These are phyloP conservation scores for Rhizopogon parksii DNA, from an alignment of 1,284 basidiomycete genomes.

Conservation along the genomic window DNA sequence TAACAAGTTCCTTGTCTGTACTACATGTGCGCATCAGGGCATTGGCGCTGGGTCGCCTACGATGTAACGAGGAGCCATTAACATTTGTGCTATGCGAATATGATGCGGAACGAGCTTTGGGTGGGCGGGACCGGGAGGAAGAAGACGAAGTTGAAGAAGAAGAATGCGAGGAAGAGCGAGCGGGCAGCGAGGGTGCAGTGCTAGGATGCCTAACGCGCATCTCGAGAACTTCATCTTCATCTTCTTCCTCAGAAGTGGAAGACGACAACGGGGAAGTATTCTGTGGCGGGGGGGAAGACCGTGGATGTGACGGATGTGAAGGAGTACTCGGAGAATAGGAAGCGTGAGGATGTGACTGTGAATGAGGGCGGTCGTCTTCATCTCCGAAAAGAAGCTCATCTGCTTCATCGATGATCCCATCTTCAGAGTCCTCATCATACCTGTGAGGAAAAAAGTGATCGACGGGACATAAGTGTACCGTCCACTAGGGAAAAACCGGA, in stretches of 20 bases:
- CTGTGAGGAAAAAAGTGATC: constrained; percentile 26
- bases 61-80: not conserved
- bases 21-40: constrained; percentile 33
- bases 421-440: constrained; percentile 61
- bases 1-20: constrained; percentile 57
- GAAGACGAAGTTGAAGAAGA: constrained; percentile 36
- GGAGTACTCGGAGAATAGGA: constrained; percentile 12
- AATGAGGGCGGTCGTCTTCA: constrained; percentile 16
- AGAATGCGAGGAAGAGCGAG: constrained; percentile 27
- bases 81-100: constrained; percentile 6
- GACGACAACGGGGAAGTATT: constrained; percentile 26
- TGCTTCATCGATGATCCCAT: constrained; percentile 32
- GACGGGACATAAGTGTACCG: constrained; percentile 8
- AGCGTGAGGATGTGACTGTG: constrained; percentile 8
- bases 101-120: constrained; percentile 14
- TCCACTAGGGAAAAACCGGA: not conserved
- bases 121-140: constrained; percentile 25
- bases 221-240: constrained; percentile 25
- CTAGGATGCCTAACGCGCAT: constrained; percentile 21
- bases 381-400: constrained; percentile 28
- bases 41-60: constrained; percentile 7
- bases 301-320: constrained; percentile 10
- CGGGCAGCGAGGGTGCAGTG: constrained; percentile 7
- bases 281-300: constrained; percentile 20
- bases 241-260: constrained; percentile 27